Base-by-base conservation (phyloP, 345 rosid species). In the Populus euphratica region DNA sequence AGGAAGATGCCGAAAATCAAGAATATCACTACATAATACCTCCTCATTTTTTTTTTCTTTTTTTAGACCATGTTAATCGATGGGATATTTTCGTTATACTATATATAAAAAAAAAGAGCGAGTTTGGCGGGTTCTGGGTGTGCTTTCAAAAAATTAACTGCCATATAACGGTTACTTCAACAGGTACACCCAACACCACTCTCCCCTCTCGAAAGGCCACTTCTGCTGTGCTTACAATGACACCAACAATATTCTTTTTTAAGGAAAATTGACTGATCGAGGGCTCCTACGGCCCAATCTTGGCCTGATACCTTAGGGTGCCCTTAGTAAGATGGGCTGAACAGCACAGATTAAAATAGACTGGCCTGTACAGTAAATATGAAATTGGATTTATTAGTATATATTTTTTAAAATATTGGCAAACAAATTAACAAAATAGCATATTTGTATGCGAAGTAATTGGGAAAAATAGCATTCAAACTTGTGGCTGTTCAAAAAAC, bases 81-180 rank as follows among this genome's bases (percentile, higher is more conserved):
- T n/a, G 18, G 33, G 18, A 35, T 12, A 13, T 47, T 47, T 47
- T 47, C 50, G 1, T 47, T 47, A 66, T 25, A 41, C 11, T 39
- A 41, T 41, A 41, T 33, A 33, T 4, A 33, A 4, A 41, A 39
- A 25, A 21, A 69, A 0, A 7, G 13, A 35, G 21, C 59, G 62
- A 52, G 21, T 73, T 78, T 66, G 76, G 77, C 77, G 77, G 77
- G 68, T 29, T 54, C 50, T 38, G 49, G 18, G 38, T 5, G 25
- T 16, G 5, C 68, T 68, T 50, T 21, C 4, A 61, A 29, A 38
- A 17, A 27, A 21, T 8, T 33, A 78, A 78, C 81, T 29, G 73
- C 77, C 44, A 27, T 47, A 54, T 39, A 67, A 73, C 81, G 73
- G 81, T 78, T 78, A 54, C 38, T 1, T 35, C 38, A 6, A 2